Conservation (phyloP, 1,139 yeast species). For the Geotrichum europaeum region DNA sequence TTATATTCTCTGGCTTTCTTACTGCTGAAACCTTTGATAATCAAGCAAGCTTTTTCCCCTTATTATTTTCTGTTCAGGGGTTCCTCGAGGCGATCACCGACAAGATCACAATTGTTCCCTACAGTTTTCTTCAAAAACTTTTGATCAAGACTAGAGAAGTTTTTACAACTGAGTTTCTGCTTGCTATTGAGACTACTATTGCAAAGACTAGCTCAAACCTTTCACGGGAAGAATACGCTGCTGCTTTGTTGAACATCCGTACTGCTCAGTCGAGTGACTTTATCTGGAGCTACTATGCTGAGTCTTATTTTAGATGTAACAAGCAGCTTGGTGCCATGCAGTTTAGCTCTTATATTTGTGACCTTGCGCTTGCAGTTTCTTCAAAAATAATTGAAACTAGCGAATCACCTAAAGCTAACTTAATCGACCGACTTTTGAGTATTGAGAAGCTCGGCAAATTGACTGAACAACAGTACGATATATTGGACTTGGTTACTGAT, state of each 20-base stretch:
- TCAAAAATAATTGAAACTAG: conserved; percentile 19
- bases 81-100: conserved; percentile 32
- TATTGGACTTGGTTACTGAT: conserved; percentile 31
- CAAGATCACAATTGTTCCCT: conserved; percentile 13
- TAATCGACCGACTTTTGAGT: conserved; percentile 20
- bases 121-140: conserved; percentile 18
- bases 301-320: conserved; percentile 23
- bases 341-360: conserved; percentile 24
- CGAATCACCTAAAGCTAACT: conserved; percentile 28
- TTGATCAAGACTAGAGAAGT: conserved; percentile 20
- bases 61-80: conserved; percentile 38
- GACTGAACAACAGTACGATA: conserved; percentile 15
- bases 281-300: conserved; percentile 22
- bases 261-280: background rate
- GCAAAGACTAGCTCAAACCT: conserved; percentile 26
- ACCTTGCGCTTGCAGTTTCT: conserved; percentile 26
- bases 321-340: conserved; percentile 33
- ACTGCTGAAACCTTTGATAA: conserved; percentile 5
- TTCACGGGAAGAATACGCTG: conserved; percentile 11
- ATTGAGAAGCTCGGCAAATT: conserved; percentile 20
- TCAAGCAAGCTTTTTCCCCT: conserved; percentile 37
- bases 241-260: background rate
- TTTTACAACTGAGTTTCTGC: conserved; percentile 32
- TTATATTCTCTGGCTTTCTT: conserved; percentile 1
- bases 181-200: conserved; percentile 32